phyloP scores from a whole-genome alignment of 2,329 filamentous ascomycete species.

The Paracoccidioides brasiliensis region DNA sequence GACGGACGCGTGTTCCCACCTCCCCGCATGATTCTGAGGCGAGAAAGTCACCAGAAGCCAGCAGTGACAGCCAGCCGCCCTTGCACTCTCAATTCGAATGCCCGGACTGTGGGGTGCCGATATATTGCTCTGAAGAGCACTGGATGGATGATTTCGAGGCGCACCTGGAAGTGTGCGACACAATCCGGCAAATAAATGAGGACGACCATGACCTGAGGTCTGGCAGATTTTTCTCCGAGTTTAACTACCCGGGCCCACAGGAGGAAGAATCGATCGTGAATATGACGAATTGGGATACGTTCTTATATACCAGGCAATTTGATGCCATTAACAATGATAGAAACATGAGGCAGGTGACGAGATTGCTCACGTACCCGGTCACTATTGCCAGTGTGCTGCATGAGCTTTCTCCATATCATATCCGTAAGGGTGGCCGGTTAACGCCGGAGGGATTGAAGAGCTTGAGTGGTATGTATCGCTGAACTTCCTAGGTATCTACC shows the following conservation, averaged over 20 bases:
- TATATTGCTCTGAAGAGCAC: conserved; percentile 88
- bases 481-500: not conserved
- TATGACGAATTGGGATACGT: conserved; percentile 98
- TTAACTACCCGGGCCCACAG: conserved; percentile 77
- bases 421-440: conserved; percentile 60
- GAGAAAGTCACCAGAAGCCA: conserved; percentile 41
- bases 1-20: conserved; percentile 55
- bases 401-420: conserved; percentile 83
- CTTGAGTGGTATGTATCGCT: conserved; percentile 58
- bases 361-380: conserved; percentile 82
- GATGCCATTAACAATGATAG: conserved; percentile 82
- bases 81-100: conserved; percentile 88
- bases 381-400: conserved; percentile 86
- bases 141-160: conserved; percentile 93
- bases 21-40: conserved; percentile 52
- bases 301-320: conserved; percentile 84
- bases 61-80: conserved; percentile 41
- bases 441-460: conserved; percentile 87
- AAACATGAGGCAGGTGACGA: conserved; percentile 82
- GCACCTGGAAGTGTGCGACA: conserved; percentile 86
- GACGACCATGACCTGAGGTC: conserved; percentile 92
- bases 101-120: conserved; percentile 85
- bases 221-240: conserved; percentile 85
- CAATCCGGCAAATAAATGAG: conserved; percentile 84
- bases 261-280: conserved; percentile 89